Evolutionary conservation across 495 filamentous ascomycete species (phyloP).

Genomic region (Aspergillus steynii): DNA sequence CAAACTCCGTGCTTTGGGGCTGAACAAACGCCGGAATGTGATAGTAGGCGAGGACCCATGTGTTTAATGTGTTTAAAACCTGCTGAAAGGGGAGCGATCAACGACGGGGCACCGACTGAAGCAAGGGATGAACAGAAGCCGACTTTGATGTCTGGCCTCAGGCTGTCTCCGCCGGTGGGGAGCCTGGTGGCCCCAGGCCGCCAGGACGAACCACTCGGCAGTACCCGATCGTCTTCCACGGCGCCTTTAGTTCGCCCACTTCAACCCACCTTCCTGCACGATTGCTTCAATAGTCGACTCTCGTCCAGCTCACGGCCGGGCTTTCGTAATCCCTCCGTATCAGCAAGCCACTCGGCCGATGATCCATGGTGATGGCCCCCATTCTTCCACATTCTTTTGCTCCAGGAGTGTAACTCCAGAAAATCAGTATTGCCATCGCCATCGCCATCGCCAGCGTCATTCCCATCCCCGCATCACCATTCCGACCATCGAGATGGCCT

Average conservation of each 20-base stretch:
- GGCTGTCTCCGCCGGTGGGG: background rate
- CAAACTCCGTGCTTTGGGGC: no score
- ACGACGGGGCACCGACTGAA: background rate
- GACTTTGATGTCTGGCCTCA: background rate
- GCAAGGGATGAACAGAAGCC: no score
- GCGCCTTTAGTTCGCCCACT: background rate
- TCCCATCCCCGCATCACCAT: background rate
- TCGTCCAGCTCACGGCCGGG: background rate
- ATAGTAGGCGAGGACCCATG: background rate
- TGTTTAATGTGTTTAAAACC: background rate
- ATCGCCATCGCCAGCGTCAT: background rate
- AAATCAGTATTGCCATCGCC: background rate
- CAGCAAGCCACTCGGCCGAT: background rate
- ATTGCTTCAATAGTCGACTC: background rate
- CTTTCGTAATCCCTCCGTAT: background rate
- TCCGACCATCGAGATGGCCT: background rate
- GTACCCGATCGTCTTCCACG: conserved; percentile 13
- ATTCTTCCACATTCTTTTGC: background rate
- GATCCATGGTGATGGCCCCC: background rate
- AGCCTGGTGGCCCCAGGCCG: background rate
- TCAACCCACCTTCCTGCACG: conserved; percentile 3
- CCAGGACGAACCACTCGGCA: conserved; percentile 18
- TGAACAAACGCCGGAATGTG: background rate
- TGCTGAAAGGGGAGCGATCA: background rate
- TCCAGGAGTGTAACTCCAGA: background rate